Evolutionary conservation across 2,329 filamentous ascomycete species (phyloP), one percentile per base, ranked within the genome.

Genomic region (Calonectria honghensis): DNA sequence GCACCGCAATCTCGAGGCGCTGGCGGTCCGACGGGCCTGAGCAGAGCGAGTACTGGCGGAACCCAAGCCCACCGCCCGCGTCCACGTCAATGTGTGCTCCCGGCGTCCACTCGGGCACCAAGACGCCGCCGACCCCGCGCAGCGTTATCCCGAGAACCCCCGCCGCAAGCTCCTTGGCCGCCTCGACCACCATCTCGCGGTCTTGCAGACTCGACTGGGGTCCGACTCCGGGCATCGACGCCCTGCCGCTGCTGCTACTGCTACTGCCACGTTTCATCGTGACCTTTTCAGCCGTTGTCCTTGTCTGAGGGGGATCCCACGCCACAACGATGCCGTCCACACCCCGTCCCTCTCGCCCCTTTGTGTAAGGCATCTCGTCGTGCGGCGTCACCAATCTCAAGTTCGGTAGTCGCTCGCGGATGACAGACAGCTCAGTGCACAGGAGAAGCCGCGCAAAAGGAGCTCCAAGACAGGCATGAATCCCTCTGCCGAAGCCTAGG

Each of bases 371-470:
- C 24, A 61, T 61, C 31, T 61, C 37, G n/a, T 61, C 35, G 16
- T 61, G 37, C 11, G 35, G 57, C 57, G n/a, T 61, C 13, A 41
- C 57, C 11, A 61, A n/a, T 16, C 57, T 39, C 32, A 61, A 35
- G 35, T 61, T 61, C 7, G 57, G 57, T 11, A 61, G 35, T 14
- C 57, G 57, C n/a, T 59, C 32, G 20, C 32, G 54, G 7, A 59
- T 37, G 54, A 59, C 54, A n/a, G 32, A n/a, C 14, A 41, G 20
- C 35, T 57, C 39, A 2, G 50, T 72, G 39, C 69, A 65, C 1
- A 72, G 31, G 11, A 67, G 50, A 11, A 72, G 48, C 4, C 69
- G 69, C n/a, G 61, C 69, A 72, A 72, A 67, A 3, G 69, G 69
- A 6, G 69, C 35, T 5, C 61, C 69, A 10, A 67, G 48, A 20